Conservation (phyloP, 75 land plant species). For the Sequoiadendron giganteum region DNA sequence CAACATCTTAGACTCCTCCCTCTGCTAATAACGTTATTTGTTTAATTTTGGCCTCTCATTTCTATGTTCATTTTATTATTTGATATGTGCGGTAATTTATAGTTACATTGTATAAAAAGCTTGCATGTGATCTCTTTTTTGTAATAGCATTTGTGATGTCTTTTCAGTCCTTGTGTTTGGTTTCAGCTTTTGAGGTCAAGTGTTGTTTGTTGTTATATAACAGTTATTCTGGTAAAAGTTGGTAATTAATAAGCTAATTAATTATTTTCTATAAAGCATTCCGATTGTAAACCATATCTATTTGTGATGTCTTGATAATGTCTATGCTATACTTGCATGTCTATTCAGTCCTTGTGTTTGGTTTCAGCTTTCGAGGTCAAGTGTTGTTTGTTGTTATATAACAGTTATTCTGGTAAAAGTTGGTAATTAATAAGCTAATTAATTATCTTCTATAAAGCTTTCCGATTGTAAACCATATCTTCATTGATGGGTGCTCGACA, state of each 20-base stretch:
- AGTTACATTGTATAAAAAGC: too few relatives aligned
- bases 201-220: background rate
- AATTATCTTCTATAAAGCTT: too few relatives aligned
- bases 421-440: background rate
- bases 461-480: too few relatives aligned
- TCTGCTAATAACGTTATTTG: background rate
- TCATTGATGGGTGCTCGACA: background rate
- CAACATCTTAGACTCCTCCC: too few relatives aligned
- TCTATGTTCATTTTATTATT: background rate
- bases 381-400: background rate
- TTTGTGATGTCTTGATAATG: too few relatives aligned
- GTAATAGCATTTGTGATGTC: too few relatives aligned
- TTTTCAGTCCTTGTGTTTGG: background rate
- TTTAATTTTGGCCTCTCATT: background rate
- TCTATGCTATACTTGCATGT: too few relatives aligned
- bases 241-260: background rate
- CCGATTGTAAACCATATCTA: too few relatives aligned
- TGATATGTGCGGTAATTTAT: too few relatives aligned
- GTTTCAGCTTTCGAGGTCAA: background rate
- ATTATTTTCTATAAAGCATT: background rate
- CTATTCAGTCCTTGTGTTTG: background rate
- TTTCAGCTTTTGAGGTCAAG: background rate
- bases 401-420: background rate
- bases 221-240: background rate
- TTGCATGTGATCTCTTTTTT: too few relatives aligned